Base-by-base conservation (phyloP, 352 stramenopile genomes). In the Peronospora belbahrii region DNA sequence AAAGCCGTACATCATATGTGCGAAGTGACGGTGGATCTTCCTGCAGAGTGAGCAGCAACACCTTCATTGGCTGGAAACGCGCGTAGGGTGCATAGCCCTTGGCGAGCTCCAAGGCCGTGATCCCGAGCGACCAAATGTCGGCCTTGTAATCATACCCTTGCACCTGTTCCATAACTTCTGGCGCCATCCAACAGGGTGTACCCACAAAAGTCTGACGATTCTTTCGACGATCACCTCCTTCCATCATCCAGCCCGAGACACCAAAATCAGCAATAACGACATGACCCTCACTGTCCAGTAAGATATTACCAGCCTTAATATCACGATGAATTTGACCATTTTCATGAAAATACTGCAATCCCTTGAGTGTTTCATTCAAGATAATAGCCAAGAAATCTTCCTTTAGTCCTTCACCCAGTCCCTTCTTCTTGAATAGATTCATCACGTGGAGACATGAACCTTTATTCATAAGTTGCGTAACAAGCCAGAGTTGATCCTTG, bases 391-490 rank as follows among this genome's bases (percentile, higher is more conserved):
- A 96, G 46, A 97, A 97, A 42, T 97, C 75, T 67, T 99, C 95
- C 61, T 89, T 88, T 22, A 95, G 72, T 0, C 83, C 84, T 68
- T 95, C 83, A 28, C 84, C 83, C 61, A 85, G 50, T 15, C 82
- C 74, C 67, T 95, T 94, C 59, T 93, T 94, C 62, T 94, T 95
- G 8, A 94, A 65, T 44, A 89, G 67, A 50, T 97, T 96, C 75
- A 99, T 97, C 37, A 97, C 95, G 64, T 98, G 92, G 24, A 99
- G 65, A 59, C 90, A 98, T 39, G 91, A 98, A 30, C 97, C 97
- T 61, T 99, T 99, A 62, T 96, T 95, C 96, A 99, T 99, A 41
- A 99, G 82, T 65, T 98, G 95, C 61, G 95, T 98, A 8, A 99
- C 94, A 10, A 99, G 81, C 96, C 96, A 99, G 18, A 99, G 70